phyloP scores from a whole-genome alignment of 192 early-diverging fungal genomes.

The Rhizophagus prolifer region DNA sequence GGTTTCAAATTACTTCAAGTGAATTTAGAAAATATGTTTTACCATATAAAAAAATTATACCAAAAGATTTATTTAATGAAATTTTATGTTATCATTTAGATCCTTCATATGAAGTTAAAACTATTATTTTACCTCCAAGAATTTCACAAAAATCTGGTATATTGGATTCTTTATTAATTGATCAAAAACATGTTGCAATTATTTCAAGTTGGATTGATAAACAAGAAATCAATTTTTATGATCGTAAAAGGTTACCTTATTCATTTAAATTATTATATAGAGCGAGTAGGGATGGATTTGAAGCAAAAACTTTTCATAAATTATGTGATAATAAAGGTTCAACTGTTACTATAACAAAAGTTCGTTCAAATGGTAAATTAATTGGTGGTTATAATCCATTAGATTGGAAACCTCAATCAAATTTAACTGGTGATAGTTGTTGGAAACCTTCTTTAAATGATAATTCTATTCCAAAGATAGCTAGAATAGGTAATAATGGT shows the following conservation, averaged over 20 bases:
- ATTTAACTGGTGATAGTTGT: neutral
- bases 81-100: slow-evolving; percentile 8
- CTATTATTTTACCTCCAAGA: slow-evolving; percentile 17
- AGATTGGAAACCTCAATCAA: neutral
- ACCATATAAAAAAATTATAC: slow-evolving; percentile 4
- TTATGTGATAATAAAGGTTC: slow-evolving; percentile 14
- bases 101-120: neutral
- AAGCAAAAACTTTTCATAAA: neutral
- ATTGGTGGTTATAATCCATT: slow-evolving; percentile 19
- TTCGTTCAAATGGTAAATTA: neutral
- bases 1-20: slow-evolving; percentile 16
- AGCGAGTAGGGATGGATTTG: slow-evolving; percentile 11
- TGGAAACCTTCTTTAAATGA: neutral
- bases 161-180: slow-evolving; percentile 8
- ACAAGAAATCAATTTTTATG: neutral
- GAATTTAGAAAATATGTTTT: neutral
- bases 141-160: neutral
- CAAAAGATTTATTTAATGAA: neutral
- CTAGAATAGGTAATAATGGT: neutral
- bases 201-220: slow-evolving; percentile 25
- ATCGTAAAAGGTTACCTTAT: neutral
- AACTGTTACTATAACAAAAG: neutral
- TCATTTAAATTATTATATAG: slow-evolving; percentile 3
- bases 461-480: neutral
- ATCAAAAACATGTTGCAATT: neutral